Evolutionary conservation across 371 early-diverging fungal species (phyloP), one percentile per base, ranked within the genome.

Genomic region (Apophysomyces variabilis): DNA sequence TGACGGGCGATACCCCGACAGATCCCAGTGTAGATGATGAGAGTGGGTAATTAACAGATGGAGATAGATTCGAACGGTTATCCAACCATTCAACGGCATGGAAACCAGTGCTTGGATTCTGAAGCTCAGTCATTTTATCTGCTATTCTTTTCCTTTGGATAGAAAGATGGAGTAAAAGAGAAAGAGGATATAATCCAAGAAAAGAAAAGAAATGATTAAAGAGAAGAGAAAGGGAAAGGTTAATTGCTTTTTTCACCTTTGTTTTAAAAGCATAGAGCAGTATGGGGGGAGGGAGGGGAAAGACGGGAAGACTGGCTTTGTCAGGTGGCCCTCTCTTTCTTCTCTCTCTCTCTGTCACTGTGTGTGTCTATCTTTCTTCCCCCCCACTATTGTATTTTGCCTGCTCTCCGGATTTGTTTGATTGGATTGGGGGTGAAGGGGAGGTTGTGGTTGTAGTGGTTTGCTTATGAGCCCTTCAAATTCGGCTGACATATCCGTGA

Each of bases 101-200:
- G 45, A 58, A 65, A 58, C 65, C 65, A 65, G 50, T 58, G 46
- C 59, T 47, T n/a, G 65, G 65, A 57, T 38, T 65, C 38, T 58
- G 65, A n/a, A 65, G 45, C 47, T 65, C 65, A 37, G 60, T 56
- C 65, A 65, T 65, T 45, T 57, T 12, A 38, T 45, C 16, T 37
- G 38, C 38, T 43, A 59, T 38, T 44, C 7, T 47, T 38, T 60
- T 46, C 11, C 21, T 50, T 50, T 50, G n/a, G 5, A 26, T 50
- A 50, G 21, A 50, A 4, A 21, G 9, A 50, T 18, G 54, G 21
- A n/a, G 7, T n/a, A 47, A 47, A 47, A 47, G n/a, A 47, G 4
- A 18, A 47, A 47, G 47, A 47, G 18, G 13, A 41, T 8, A 41
- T 41, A 13, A 41, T 11, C 8, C 8, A 41, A 41, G 41, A 41